Evolutionary conservation across 306 rosid species (phyloP).

Genomic region (Urtica urens): DNA sequence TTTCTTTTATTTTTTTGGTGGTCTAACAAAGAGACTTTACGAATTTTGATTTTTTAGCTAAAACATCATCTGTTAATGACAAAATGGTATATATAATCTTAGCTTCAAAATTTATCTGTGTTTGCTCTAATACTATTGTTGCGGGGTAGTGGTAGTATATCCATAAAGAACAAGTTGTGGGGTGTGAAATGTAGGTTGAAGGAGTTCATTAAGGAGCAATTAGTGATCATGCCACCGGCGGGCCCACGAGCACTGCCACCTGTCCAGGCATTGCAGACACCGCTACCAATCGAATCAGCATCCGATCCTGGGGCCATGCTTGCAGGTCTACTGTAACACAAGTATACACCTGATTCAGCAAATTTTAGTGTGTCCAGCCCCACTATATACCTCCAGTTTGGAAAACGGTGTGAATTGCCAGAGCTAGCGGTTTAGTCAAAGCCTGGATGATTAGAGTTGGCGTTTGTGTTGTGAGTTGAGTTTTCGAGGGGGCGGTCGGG

Average conservation of each 20-base stretch:
- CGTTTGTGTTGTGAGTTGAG: constrained; percentile 43
- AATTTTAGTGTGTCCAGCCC: constrained; percentile 43
- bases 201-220: constrained; percentile 89
- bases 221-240: constrained; percentile 43
- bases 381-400: constrained; percentile 22
- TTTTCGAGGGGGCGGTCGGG: constrained; percentile 48
- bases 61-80: too few relatives aligned
- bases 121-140: constrained; percentile 2
- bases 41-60: too few relatives aligned
- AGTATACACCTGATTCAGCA: constrained; percentile 53
- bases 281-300: constrained; percentile 33
- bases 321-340: constrained; percentile 78
- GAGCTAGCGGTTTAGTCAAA: constrained; percentile 68
- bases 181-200: constrained; percentile 54
- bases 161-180: too few relatives aligned
- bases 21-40: too few relatives aligned
- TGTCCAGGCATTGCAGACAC: constrained; percentile 40
- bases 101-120: not conserved
- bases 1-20: too few relatives aligned
- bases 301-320: constrained; percentile 93
- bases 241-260: constrained; percentile 34
- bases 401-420: constrained; percentile 36
- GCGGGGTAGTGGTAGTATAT: not conserved
- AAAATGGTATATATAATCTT: too few relatives aligned
- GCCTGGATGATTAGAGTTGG: constrained; percentile 36